These are phyloP conservation scores for Buxus sempervirens DNA, from an alignment of 164 flowering plant genomes.

Conservation along the genomic window DNA sequence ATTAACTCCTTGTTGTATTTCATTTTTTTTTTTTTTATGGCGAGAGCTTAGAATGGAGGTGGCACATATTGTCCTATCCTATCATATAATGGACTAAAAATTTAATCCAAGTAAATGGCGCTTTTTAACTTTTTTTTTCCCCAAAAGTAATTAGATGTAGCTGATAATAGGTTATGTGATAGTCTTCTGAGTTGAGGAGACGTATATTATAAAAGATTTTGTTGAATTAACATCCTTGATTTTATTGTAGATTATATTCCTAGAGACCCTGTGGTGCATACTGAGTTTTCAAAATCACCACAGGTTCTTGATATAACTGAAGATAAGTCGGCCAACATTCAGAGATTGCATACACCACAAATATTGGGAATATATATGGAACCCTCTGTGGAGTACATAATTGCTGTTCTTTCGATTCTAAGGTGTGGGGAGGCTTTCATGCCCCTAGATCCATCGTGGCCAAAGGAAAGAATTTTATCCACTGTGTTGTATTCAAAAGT, in stretches of 20 bases:
- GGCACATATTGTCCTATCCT: too few species aligned
- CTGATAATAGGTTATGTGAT: too few species aligned
- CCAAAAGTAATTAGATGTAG: too few species aligned
- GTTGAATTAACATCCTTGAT: not conserved
- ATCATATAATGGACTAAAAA: too few species aligned
- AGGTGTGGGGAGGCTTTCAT: constrained; percentile 85
- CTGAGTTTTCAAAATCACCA: constrained; percentile 6
- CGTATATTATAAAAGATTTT: too few species aligned
- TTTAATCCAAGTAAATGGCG: too few species aligned
- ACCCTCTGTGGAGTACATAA: constrained; percentile 77
- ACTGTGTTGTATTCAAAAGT: constrained; percentile 48
- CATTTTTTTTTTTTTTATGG: not conserved
- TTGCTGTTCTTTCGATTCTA: constrained; percentile 69
- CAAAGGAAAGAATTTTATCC: constrained; percentile 60
- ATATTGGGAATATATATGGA: constrained; percentile 65
- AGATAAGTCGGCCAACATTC: constrained; percentile 10
- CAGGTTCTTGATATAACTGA: not conserved
- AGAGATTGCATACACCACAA: constrained; percentile 26
- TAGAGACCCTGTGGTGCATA: constrained; percentile 3
- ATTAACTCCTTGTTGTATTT: not conserved
- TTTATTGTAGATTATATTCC: constrained; percentile 19
- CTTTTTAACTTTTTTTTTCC: not conserved
- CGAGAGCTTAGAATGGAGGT: too few species aligned
- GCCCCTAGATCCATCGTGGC: constrained; percentile 89
- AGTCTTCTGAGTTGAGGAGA: too few species aligned